Evolutionary conservation across 2,329 filamentous ascomycete genomes (phyloP), one percentile per base, ranked within the genome.

Genomic region (Exophiala bonariae): DNA sequence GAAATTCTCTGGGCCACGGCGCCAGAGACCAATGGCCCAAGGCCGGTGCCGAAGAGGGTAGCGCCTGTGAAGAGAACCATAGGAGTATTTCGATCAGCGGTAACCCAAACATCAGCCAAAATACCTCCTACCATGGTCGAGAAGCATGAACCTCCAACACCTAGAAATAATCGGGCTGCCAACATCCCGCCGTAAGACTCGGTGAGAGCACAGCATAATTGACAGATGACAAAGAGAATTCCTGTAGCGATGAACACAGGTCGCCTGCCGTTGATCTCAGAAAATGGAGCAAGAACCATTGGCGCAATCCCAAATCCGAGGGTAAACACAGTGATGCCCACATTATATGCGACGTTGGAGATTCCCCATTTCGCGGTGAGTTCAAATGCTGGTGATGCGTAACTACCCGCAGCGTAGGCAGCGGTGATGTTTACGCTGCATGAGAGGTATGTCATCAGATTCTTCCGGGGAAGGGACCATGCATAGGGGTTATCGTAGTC

Each of bases 51-150:
- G 10, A 86, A 77, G 0, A 96, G 71, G 0, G 89, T 90, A 3
- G 77, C 75, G 1, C 86, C 88, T 8, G 86, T 87, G 65, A 95
- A 96, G 0, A 96, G 64, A 0, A 89, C 86, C 92, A 96, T 96
- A 0, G 91, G 87, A 0, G 85, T 89, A 60, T 96, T 96, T 30
- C 92, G 78, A 31, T 87, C 85, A 47, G 86, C 72, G 9, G 87
- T 82, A 33, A 84, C 80, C 71, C 90, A 96, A 48, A 96, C 80
- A 61, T 96, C 91, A 38, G 87, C 86, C 31, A 96, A 86, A 3
- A 96, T 87, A 3, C 91, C 91, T n/a, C 90, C 91, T 0, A 95
- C 86, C 79, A 96, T 92, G 17, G 89, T 93, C 35, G 86, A 89
- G 63, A 95, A 95, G 0, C 79, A 82, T 62, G 69, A 73, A 38